A percentile compares a stretch with the other conserved stretches of the same genome.
phyloP scores from a whole-genome alignment of 441 rosid species.

The Breynia disticha region DNA sequence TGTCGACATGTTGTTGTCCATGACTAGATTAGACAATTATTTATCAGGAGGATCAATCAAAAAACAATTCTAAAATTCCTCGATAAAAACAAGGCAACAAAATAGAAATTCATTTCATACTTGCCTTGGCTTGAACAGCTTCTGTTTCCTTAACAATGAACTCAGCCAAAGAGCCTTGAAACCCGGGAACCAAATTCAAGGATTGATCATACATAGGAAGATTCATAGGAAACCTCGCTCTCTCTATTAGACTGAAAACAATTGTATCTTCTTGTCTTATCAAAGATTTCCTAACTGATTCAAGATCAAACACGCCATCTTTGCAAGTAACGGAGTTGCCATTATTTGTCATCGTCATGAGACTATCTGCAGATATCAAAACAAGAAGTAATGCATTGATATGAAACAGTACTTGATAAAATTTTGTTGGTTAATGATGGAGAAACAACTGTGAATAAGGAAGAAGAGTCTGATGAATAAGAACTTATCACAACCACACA shows the following conservation, averaged over 20 bases:
- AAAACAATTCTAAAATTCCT: neutral
- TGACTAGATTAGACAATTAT: neutral
- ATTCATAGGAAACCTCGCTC: constrained; percentile 59
- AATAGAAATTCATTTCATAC: neutral
- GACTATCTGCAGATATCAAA: constrained; percentile 12
- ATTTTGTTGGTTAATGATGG: neutral
- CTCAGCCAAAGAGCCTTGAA: constrained; percentile 37
- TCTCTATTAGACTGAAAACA: constrained; percentile 58
- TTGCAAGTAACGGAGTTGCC: constrained; percentile 3
- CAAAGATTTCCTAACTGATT: constrained; percentile 48
- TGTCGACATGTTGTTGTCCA: neutral
- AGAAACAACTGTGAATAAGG: neutral
- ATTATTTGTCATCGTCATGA: constrained; percentile 25
- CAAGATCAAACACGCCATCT: constrained; percentile 32
- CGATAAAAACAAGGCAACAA: neutral
- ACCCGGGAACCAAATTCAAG: constrained; percentile 29
- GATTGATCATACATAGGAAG: constrained; percentile 28
- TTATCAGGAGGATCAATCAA: neutral
- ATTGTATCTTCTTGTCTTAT: constrained; percentile 76
- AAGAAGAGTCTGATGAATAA: neutral
- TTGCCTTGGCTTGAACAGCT: constrained; percentile 55
- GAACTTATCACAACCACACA: constrained; percentile 6
- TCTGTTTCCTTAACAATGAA: constrained; percentile 50
- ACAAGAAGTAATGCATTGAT: neutral
- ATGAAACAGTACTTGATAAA: neutral